Conservation (phyloP, 1,284 basidiomycete genomes). For the Trametes sp. region DNA sequence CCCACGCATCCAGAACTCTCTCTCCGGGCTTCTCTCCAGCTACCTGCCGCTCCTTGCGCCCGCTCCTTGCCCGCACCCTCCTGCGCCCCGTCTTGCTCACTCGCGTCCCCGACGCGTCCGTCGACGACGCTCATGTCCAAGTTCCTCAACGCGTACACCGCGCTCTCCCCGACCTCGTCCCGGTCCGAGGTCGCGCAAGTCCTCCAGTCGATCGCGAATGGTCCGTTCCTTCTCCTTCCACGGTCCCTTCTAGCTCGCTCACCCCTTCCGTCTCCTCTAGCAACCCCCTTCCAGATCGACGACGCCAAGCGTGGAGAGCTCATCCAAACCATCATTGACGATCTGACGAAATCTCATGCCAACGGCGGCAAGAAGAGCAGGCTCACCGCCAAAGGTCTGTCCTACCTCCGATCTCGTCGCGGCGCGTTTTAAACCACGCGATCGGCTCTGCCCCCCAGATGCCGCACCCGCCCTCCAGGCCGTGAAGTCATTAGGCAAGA, state of each 20-base stretch:
- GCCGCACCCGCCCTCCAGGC: slow-evolving; percentile 70
- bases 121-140: slow-evolving; percentile 37
- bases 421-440: background rate
- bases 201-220: slow-evolving; percentile 56
- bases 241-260: slow-evolving; percentile 5
- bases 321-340: slow-evolving; percentile 63
- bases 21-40: background rate
- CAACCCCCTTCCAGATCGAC: slow-evolving; percentile 54
- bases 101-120: slow-evolving; percentile 3
- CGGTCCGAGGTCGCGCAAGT: slow-evolving; percentile 53
- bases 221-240: slow-evolving; percentile 40
- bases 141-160: slow-evolving; percentile 50
- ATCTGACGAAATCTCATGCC: slow-evolving; percentile 53
- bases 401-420: background rate
- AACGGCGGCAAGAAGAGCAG: slow-evolving; percentile 49
- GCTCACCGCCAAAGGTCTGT: slow-evolving; percentile 60
- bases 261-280: slow-evolving; percentile 34
- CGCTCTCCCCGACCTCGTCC: slow-evolving; percentile 53
- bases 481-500: slow-evolving; percentile 79
- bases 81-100: background rate
- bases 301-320: slow-evolving; percentile 54
- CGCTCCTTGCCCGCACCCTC: slow-evolving; percentile 24
- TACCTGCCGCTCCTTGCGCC: slow-evolving; percentile 1
- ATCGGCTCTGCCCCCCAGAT: slow-evolving; percentile 47
- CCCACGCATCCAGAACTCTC: background rate